Evolutionary conservation across 352 stramenopile species (phyloP), one percentile per base, ranked within the genome.

Genomic region (Phytophthora tubulina): DNA sequence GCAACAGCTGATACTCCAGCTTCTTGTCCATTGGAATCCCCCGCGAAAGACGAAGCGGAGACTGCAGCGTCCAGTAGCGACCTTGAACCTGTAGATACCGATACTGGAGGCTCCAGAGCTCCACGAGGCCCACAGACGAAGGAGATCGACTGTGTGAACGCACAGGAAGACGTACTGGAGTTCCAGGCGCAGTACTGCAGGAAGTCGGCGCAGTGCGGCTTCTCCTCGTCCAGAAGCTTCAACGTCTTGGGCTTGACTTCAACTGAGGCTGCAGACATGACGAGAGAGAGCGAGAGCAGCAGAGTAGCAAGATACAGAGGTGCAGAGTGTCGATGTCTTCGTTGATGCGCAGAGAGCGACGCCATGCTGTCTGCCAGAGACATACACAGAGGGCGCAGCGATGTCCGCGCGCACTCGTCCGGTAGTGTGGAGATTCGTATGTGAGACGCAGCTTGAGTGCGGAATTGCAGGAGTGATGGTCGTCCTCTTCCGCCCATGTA

Each of bases 81-180:
- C 6, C 17, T 51, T 41, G 33, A 60, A 10, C 41, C 54, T 38
- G 50, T 45, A 21, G 36, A 13, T 63, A 17, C 50, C n/a, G 53
- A 48, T 42, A 32, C 36, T 6, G 32, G 60, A 10, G 32, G 39
- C 38, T 63, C 60, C 4, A 51, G 13, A 13, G 38, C 31, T 3
- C 41, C 21, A 14, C 68, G 60, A 38, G 70, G 76, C 0, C 78
- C 76, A 51, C 85, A 93, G 0, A 67, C 57, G 56, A 93, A 91
- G 1, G 71, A 51, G 6, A 86, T 41, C 0, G 85, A 89, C 45
- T 62, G 6, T 0, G 32, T 53, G 63, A 93, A 93, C 50, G 68
- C 62, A 67, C 85, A 93, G 4, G 81, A 88, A 6, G 81, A 81
- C 6, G 85, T 88, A 31, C 75, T 80, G 13, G 68, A 44, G 50